Conservation (phyloP, 2,329 filamentous ascomycete genomes). For the Penicillium sp. region DNA sequence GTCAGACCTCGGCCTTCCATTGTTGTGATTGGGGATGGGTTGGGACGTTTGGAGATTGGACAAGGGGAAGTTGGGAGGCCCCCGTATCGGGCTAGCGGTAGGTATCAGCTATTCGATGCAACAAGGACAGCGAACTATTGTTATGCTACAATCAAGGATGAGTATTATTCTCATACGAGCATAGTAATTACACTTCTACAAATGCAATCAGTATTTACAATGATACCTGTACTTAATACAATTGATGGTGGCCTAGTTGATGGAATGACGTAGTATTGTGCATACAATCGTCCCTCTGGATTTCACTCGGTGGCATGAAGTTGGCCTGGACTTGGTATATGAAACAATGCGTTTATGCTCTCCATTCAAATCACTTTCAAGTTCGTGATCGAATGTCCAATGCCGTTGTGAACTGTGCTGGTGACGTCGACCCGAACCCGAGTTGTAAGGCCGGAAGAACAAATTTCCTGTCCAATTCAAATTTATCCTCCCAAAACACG, state of each 20-base stretch:
- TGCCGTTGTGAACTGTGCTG: not conserved
- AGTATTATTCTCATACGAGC: not conserved
- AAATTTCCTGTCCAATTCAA: slow-evolving; percentile 34
- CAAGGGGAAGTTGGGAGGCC: slow-evolving; percentile 7
- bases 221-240: not conserved
- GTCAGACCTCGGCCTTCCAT: slow-evolving; percentile 62
- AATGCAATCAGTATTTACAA: not conserved
- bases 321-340: not conserved
- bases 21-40: slow-evolving; percentile 17
- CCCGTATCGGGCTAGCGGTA: slow-evolving; percentile 6
- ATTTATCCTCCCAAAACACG: slow-evolving; percentile 26
- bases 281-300: not conserved
- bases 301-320: not conserved
- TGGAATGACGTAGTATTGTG: not conserved
- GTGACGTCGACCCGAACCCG: not conserved
- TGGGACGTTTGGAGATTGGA: slow-evolving; percentile 3
- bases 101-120: not conserved
- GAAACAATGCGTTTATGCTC: not conserved
- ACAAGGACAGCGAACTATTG: not conserved
- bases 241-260: not conserved
- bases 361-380: not conserved
- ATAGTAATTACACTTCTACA: not conserved
- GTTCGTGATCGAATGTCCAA: not conserved
- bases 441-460: slow-evolving; percentile 40
- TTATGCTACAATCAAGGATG: not conserved